phyloP scores from a whole-genome alignment of 345 rosid genomes.

The Arabidopsis thaliana region TAIR10.1 NC_003070.9:672001-672500 shows the following conservation, averaged over 20 bases:
- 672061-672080: neutral
- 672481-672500: conserved; percentile 2
- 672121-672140: conserved; percentile 61
- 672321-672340: conserved; percentile 48
- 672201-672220: conserved; percentile 13
- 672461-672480: neutral
- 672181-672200: conserved; percentile 4
- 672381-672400: conserved; percentile 40
- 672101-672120: conserved; percentile 72
- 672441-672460: neutral
- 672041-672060: neutral
- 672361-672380: conserved; percentile 40
- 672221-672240: neutral
- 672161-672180: conserved; percentile 18
- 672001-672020: too few species aligned
- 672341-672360: conserved; percentile 43
- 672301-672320: neutral
- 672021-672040: too few species aligned
- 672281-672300: neutral
- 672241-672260: neutral
- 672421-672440: conserved; percentile 15
- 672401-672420: conserved; percentile 52
- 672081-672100: conserved; percentile 3
- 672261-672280: neutral
- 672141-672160: conserved; percentile 56